These are phyloP conservation scores for Setomelanomma holmii DNA, from an alignment of 2,329 filamentous ascomycete genomes.

Conservation along the genomic window DNA sequence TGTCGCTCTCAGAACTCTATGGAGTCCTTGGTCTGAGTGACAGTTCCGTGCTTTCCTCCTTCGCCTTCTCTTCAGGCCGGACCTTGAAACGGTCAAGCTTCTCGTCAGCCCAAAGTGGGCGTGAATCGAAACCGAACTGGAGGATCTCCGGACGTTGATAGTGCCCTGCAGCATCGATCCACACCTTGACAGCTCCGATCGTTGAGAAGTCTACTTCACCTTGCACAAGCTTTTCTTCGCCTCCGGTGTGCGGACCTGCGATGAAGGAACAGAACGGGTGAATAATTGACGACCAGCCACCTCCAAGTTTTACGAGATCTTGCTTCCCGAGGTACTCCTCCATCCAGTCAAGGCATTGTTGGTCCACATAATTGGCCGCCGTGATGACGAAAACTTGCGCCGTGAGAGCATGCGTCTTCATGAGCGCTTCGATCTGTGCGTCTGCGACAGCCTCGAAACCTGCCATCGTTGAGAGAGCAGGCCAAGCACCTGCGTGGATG, in stretches of 20 bases:
- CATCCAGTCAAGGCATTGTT: constrained; percentile 52
- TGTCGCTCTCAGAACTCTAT: too few relatives aligned
- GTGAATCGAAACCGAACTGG: constrained; percentile 38
- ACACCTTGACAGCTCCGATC: constrained; percentile 45
- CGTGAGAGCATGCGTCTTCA: constrained; percentile 56
- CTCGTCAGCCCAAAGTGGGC: constrained; percentile 43
- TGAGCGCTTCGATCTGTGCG: constrained; percentile 56
- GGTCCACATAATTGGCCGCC: constrained; percentile 54
- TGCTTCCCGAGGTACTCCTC: constrained; percentile 45
- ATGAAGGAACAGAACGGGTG: constrained; percentile 47
- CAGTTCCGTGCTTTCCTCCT: constrained; percentile 12
- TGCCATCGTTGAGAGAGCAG: constrained; percentile 44
- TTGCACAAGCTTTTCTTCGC: constrained; percentile 42
- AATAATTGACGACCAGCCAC: constrained; percentile 45
- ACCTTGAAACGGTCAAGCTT: constrained; percentile 30
- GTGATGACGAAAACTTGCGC: constrained; percentile 55
- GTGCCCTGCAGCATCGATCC: constrained; percentile 47
- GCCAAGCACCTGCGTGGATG: constrained; percentile 49
- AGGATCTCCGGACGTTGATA: constrained; percentile 48
- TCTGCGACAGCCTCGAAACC: constrained; percentile 53
- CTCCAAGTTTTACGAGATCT: constrained; percentile 43
- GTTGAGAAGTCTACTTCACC: constrained; percentile 46
- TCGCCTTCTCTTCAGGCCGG: constrained; percentile 15
- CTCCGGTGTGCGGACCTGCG: constrained; percentile 44
- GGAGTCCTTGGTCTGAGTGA: not conserved